Evolutionary conservation across 306 rosid genomes (phyloP), one percentile per base, ranked within the genome.

Genomic region (Begonia peltatifolia): DNA sequence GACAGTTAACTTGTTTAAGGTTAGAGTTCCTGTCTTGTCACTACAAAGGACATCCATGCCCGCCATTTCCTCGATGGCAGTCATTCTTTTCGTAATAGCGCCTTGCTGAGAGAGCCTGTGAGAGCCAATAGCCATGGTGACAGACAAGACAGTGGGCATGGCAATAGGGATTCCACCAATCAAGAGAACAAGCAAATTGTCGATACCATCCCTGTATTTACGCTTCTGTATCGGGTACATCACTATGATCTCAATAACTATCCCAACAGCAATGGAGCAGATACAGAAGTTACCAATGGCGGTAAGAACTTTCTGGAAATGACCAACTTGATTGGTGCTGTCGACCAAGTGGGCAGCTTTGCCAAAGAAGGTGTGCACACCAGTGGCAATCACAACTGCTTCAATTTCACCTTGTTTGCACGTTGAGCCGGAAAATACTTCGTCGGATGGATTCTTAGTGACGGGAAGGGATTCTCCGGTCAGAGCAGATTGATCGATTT

Each of bases 41-140:
- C 99, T 90, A 76, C 99, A 90, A 42, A 90, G 86, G 43, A 90
- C 99, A 58, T 90, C 95, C 99, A 90, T 90, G 61, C 99, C 99
- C 43, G 99, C 99, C 99, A 90, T 90, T 86, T 90, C 99, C 71
- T 90, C 99, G 66, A 90, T 90, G 55, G 99, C 99, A 12, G 99
- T 90, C 99, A 90, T 90, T 57, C 99, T 54, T 50, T 90, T 90
- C 56, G 99, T 90, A 20, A 90, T 90, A 42, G 99, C 99, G 55
- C 99, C 99, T 71, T 90, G 99, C 61, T 90, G 93, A 50, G 99
- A 81, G 10, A 90, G 99, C 79, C 95, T 81, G 64, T 90, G 99
- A 58, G 99, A 90, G 52, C 99, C 99, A 68, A 90, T 90, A 65
- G 99, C 99, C 99, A 90, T 90, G 16, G 99, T 90, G 62, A 90